These are phyloP conservation scores for Populus trichocarpa DNA, from an alignment of 441 rosid genomes.

Conservation along the genomic window DNA sequence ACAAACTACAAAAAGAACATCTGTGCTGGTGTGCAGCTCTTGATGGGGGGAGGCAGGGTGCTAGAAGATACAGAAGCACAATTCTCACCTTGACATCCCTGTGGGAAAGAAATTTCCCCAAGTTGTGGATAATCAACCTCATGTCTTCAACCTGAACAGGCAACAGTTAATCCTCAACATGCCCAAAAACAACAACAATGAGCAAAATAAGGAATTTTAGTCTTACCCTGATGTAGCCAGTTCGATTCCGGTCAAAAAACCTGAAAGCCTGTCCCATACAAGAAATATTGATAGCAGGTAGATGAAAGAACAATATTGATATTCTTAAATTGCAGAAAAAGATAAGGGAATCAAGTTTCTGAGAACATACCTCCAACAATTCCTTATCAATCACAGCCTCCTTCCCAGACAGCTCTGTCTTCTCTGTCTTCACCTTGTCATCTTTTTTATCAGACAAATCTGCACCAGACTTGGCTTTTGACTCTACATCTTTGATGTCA, in stretches of 20 bases:
- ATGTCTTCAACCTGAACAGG: slow-evolving; percentile 84
- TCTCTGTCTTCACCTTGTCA: slow-evolving; percentile 32
- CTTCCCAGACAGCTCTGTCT: slow-evolving; percentile 35
- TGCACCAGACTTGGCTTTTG: slow-evolving; percentile 34
- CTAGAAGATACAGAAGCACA: background rate
- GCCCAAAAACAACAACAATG: background rate
- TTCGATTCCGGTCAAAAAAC: slow-evolving; percentile 86
- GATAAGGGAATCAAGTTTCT: background rate
- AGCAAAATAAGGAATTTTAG: slow-evolving; percentile 3
- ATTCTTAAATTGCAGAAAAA: background rate
- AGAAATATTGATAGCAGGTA: slow-evolving; percentile 3
- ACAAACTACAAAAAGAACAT: background rate
- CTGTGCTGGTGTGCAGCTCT: background rate
- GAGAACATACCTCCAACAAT: slow-evolving; percentile 62
- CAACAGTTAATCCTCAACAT: slow-evolving; percentile 5
- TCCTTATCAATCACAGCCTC: slow-evolving; percentile 61
- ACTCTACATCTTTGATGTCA: slow-evolving; percentile 31
- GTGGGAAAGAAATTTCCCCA: slow-evolving; percentile 83
- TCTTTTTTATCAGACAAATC: slow-evolving; percentile 30
- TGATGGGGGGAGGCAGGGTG: background rate
- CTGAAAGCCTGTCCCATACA: slow-evolving; percentile 71
- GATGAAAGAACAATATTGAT: background rate
- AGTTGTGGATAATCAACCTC: slow-evolving; percentile 80
- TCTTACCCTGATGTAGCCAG: slow-evolving; percentile 81
- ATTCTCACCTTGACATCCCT: slow-evolving; percentile 82